Evolutionary conservation across 2,329 filamentous ascomycete species (phyloP).

Genomic region (Aureobasidium leucospermi): DNA sequence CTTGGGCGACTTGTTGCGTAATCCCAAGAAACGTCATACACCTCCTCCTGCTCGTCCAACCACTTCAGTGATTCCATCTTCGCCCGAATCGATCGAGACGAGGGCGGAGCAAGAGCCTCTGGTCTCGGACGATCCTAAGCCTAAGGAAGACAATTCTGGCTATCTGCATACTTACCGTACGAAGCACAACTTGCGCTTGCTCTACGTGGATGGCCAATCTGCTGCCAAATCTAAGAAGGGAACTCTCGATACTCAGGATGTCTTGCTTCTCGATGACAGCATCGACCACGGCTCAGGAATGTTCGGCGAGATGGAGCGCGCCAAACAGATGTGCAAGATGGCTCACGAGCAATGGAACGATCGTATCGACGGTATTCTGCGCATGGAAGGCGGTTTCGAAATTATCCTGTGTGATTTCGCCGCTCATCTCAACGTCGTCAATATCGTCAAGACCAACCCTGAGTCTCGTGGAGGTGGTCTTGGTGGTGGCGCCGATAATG

Average conservation of each 20-base stretch:
- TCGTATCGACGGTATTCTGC: slow-evolving; percentile 55
- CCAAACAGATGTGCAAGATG: slow-evolving; percentile 49
- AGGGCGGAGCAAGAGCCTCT: background rate
- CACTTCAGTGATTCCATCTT: background rate
- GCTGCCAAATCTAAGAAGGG: slow-evolving; percentile 59
- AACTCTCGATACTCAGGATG: slow-evolving; percentile 61
- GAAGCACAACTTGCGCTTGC: slow-evolving; percentile 48
- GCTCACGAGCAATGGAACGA: slow-evolving; percentile 42
- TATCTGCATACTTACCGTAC: slow-evolving; percentile 62
- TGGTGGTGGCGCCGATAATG: slow-evolving; percentile 16
- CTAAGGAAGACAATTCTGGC: slow-evolving; percentile 31
- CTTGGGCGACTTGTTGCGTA: background rate
- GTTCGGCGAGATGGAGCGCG: slow-evolving; percentile 47
- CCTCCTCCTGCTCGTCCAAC: background rate
- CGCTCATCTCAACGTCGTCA: slow-evolving; percentile 30
- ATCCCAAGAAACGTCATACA: background rate
- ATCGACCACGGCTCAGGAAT: slow-evolving; percentile 17
- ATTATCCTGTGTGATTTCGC: slow-evolving; percentile 61
- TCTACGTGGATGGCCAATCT: slow-evolving; percentile 65
- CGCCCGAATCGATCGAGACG: background rate
- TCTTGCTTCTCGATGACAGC: slow-evolving; percentile 40
- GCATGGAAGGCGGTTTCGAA: slow-evolving; percentile 66
- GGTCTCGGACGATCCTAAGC: background rate
- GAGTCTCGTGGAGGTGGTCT: background rate
- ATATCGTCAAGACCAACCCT: slow-evolving; percentile 24